A percentile compares a stretch with the other conserved stretches of the same genome.
These are phyloP conservation scores for Beauveria sp. DNA, from an alignment of 2,329 filamentous ascomycete genomes.

Conservation along the genomic window DNA sequence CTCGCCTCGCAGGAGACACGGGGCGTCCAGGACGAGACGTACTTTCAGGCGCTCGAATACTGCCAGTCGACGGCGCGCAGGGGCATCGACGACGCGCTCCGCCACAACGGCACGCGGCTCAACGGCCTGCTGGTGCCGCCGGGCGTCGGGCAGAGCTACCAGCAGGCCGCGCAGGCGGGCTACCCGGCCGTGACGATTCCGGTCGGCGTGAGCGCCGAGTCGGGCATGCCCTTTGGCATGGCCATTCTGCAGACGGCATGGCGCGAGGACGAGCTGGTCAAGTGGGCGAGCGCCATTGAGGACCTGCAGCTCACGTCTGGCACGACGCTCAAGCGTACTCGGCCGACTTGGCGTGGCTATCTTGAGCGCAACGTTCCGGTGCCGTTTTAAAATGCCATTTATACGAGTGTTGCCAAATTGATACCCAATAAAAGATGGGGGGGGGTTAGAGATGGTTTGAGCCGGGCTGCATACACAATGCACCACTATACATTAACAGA, in stretches of 20 bases:
- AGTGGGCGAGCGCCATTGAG: conserved; percentile 53
- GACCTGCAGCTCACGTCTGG: conserved; percentile 40
- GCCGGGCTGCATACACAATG: neutral
- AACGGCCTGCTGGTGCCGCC: conserved; percentile 61
- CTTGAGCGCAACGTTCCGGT: conserved; percentile 37
- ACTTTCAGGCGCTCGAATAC: conserved; percentile 59
- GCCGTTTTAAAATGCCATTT: conserved; percentile 16
- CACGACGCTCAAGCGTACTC: conserved; percentile 38
- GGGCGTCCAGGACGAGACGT: conserved; percentile 56
- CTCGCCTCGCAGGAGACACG: conserved; percentile 53
- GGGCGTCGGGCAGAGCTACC: conserved; percentile 58
- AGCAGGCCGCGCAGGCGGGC: conserved; percentile 67
- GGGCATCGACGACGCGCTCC: conserved; percentile 63
- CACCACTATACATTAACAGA: too few species aligned
- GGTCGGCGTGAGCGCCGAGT: conserved; percentile 45
- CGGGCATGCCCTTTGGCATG: conserved; percentile 55
- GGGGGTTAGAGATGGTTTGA: neutral
- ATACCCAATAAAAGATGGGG: too few species aligned
- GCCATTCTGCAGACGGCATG: conserved; percentile 50
- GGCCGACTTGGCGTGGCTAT: conserved; percentile 47
- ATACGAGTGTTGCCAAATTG: too few species aligned
- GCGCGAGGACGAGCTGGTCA: conserved; percentile 46
- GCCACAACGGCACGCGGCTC: conserved; percentile 37
- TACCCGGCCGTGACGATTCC: conserved; percentile 68
- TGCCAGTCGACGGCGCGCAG: conserved; percentile 51